phyloP scores from a whole-genome alignment of 2,329 filamentous ascomycete species.

The Paecilomyces sp. region DNA sequence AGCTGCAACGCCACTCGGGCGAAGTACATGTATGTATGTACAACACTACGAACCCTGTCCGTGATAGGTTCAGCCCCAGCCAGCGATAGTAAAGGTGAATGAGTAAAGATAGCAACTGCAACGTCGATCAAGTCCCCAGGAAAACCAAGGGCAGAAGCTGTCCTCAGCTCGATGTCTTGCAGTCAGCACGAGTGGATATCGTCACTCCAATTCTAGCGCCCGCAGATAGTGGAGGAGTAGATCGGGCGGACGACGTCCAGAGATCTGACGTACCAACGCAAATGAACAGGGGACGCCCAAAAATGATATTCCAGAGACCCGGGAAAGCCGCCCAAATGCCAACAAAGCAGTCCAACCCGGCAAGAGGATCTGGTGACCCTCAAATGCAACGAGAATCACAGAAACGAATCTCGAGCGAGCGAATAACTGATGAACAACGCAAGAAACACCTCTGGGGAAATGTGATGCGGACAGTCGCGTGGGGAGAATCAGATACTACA shows the following conservation, averaged over 20 bases:
- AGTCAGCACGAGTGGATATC: background rate
- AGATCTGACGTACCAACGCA: background rate
- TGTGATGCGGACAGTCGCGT: background rate
- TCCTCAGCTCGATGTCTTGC: background rate
- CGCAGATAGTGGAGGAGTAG: background rate
- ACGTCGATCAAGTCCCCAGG: background rate
- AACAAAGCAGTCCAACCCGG: constrained; percentile 1
- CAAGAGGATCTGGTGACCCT: background rate
- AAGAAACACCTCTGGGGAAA: background rate
- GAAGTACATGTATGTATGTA: background rate
- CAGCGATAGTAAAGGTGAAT: background rate
- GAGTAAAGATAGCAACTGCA: background rate
- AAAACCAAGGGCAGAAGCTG: background rate
- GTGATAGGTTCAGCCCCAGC: background rate
- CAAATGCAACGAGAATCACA: background rate
- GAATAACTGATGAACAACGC: background rate
- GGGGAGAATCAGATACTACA: background rate
- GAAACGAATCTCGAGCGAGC: background rate
- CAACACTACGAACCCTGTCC: background rate
- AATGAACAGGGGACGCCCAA: background rate
- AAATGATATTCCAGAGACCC: background rate
- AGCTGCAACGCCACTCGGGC: background rate
- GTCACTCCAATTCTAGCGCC: background rate
- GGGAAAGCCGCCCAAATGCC: background rate
- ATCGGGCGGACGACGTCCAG: background rate